Conservation (phyloP, 2,329 filamentous ascomycete species). For the Byssochlamys sp. region DNA sequence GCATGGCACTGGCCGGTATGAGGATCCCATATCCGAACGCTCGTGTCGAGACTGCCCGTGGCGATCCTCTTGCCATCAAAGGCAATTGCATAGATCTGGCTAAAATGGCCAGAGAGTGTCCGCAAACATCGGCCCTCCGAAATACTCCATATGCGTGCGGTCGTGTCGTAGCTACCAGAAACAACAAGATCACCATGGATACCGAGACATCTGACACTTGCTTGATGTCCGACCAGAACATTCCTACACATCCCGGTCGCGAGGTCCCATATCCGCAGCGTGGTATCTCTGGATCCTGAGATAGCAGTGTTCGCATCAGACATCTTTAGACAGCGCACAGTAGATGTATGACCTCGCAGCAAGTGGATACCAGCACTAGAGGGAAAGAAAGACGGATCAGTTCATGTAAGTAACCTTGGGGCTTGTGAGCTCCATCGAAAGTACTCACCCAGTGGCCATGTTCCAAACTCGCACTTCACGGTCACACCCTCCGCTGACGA, state of each 20-base stretch:
- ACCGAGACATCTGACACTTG: slow-evolving; percentile 86
- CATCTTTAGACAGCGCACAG: slow-evolving; percentile 95
- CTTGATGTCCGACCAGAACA: slow-evolving; percentile 86
- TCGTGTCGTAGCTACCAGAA: slow-evolving; percentile 97
- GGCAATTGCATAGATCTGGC: slow-evolving; percentile 96
- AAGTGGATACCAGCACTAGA: slow-evolving; percentile 65
- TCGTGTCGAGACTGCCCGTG: slow-evolving; percentile 91
- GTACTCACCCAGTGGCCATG: slow-evolving; percentile 69
- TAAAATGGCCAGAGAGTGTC: slow-evolving; percentile 88
- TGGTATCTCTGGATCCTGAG: slow-evolving; percentile 90
- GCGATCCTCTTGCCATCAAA: slow-evolving; percentile 91
- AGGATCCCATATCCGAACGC: slow-evolving; percentile 93
- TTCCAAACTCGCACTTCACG: slow-evolving; percentile 96
- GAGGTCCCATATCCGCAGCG: slow-evolving; percentile 89
- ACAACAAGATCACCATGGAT: slow-evolving; percentile 95
- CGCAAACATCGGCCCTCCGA: slow-evolving; percentile 86
- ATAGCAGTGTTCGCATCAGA: slow-evolving; percentile 88
- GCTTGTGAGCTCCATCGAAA: neutral
- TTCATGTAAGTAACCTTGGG: neutral
- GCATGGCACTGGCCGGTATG: slow-evolving; percentile 76
- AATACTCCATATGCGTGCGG: slow-evolving; percentile 94
- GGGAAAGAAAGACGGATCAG: neutral
- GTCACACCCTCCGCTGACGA: slow-evolving; percentile 94
- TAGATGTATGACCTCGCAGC: slow-evolving; percentile 88
- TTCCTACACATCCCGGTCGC: slow-evolving; percentile 78